Base-by-base conservation (phyloP, 768 basidiomycete genomes). In the Amanita fuliginea region DNA sequence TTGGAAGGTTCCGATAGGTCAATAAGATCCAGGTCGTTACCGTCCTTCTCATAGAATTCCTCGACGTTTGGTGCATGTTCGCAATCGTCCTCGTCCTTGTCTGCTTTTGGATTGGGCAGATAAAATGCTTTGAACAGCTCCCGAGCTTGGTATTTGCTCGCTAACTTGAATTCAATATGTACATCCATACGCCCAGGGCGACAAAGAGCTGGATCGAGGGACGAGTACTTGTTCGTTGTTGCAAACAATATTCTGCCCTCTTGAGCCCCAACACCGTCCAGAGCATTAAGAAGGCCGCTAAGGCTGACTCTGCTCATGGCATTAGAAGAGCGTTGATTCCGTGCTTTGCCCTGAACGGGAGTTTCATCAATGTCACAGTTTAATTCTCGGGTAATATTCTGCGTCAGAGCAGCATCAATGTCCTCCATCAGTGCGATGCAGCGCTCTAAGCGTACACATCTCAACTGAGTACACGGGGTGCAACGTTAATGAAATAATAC, bases 391-490 rank as follows among this genome's bases (percentile, higher is more conserved):
- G 68, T 75, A 16, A 75, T 47, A 19, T 58, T 62, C 44, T 67
- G 64, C 30, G 66, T 67, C 64, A 89, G 85, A 2, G 85, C 86
- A 2, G 81, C 84, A 55, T 91, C 88, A 48, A 90, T 82, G 59
- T 90, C 88, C 61, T 90, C 86, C 77, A 91, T 86, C 32, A 91
- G 69, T 4, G 81, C 77, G 49, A 90, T 82, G 56, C 81, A 86
- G 55, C 72, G 71, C 50, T 78, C 70, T 71, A 48, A 10, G 8
- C 24, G 42, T 48, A 35, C 22, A 37, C 26, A 11, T 32, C 28
- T 6, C 16, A 14, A 32, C 54, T 53, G 13, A 16, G 51, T 33
- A 8, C 49, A 35, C 2, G 49, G 45, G 3, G 54, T 8, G 8
- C 11, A 3, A 33, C 24, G 5, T 3, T 42, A 13, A 36, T 24